Conservation (phyloP, 2,329 filamentous ascomycete genomes). For the Diaporthe citriasiana region DNA sequence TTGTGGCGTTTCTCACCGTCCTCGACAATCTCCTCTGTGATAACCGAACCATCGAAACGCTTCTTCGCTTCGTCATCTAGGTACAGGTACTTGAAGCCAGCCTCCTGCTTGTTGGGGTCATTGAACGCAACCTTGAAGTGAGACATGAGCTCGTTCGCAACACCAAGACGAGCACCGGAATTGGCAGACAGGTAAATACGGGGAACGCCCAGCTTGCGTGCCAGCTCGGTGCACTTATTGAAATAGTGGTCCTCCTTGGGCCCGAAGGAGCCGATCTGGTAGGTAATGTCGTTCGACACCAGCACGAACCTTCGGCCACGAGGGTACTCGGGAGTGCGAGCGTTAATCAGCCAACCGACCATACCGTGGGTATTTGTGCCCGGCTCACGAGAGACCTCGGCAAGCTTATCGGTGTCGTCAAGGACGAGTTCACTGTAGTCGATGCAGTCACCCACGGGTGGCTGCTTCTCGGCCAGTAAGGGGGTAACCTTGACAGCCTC, state of each 20-base stretch:
- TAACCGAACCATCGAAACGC: constrained; percentile 87
- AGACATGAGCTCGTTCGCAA: constrained; percentile 96
- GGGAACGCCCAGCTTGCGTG: constrained; percentile 93
- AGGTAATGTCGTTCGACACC: constrained; percentile 99
- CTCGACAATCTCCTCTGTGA: constrained; percentile 89
- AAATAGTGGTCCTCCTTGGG: constrained; percentile 98
- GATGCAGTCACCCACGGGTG: constrained; percentile 89
- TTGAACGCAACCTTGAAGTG: constrained; percentile 99
- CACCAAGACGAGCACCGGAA: constrained; percentile 96
- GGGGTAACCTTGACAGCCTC: constrained; percentile 82
- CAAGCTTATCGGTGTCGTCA: constrained; percentile 91
- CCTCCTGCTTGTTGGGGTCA: constrained; percentile 81
- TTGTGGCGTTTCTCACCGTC: constrained; percentile 92
- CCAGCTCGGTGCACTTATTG: constrained; percentile 98
- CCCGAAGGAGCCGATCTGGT: constrained; percentile 98
- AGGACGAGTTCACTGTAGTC: constrained; percentile 95
- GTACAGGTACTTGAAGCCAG: constrained; percentile 98
- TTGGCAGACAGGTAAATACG: constrained; percentile 99
- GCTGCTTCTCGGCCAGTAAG: constrained; percentile 82
- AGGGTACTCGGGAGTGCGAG: constrained; percentile 95
- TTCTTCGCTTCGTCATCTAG: constrained; percentile 88
- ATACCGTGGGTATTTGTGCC: constrained; percentile 97
- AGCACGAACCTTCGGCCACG: constrained; percentile 93
- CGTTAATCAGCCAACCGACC: constrained; percentile 98
- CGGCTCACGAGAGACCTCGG: constrained; percentile 94